Conservation (phyloP, 768 basidiomycete genomes). For the Suillus placidus region DNA sequence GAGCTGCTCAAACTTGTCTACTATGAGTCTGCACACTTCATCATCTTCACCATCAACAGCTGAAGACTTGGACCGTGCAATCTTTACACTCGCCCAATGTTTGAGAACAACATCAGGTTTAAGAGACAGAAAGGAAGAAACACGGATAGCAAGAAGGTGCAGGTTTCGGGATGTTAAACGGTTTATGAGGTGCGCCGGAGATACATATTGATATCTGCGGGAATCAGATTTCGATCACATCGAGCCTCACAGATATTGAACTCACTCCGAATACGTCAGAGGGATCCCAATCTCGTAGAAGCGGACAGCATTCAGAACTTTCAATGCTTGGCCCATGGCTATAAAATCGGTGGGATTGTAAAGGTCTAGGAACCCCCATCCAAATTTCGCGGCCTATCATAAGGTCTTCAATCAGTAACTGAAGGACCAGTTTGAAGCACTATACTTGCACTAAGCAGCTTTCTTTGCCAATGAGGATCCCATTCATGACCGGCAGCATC, state of each 20-base stretch:
- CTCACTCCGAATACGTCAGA: conserved; percentile 88
- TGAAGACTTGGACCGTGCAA: conserved; percentile 68
- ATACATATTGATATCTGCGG: conserved; percentile 76
- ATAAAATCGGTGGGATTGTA: conserved; percentile 93
- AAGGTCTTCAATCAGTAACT: conserved; percentile 1
- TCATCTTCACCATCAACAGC: conserved; percentile 70
- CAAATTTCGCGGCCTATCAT: conserved; percentile 91
- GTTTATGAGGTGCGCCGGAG: conserved; percentile 78
- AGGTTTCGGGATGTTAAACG: conserved; percentile 85
- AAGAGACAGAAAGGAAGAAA: conserved; percentile 81
- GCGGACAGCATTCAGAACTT: conserved; percentile 92
- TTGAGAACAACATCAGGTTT: conserved; percentile 86
- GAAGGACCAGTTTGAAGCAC: not conserved
- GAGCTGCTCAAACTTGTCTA: conserved; percentile 85
- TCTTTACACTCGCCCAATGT: conserved; percentile 97
- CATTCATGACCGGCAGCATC: conserved; percentile 93
- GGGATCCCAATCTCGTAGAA: conserved; percentile 93
- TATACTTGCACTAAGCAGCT: conserved; percentile 71
- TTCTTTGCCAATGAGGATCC: conserved; percentile 88
- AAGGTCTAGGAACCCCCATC: conserved; percentile 89
- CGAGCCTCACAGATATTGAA: conserved; percentile 12
- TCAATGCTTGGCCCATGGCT: conserved; percentile 87
- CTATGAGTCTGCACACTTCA: conserved; percentile 78
- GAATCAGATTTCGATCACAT: conserved; percentile 11
- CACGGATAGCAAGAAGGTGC: conserved; percentile 89